A percentile compares a stretch with the other conserved stretches of the same genome.
Evolutionary conservation across 805 yeast genomes (phyloP).

Genomic region (Hyphopichia homilentoma): DNA sequence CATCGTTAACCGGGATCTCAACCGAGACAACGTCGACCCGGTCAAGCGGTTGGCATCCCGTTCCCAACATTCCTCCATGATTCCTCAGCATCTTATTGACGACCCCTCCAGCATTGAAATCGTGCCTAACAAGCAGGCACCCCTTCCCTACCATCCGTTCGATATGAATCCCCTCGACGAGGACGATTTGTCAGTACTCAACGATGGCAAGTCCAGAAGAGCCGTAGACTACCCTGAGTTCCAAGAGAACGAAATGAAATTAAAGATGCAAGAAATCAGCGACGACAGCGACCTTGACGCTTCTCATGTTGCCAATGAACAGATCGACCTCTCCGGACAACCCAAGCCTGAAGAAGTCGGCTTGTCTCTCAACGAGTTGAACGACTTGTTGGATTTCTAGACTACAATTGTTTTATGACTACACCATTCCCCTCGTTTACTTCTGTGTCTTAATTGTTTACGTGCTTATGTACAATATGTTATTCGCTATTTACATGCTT

Average conservation of each 20-base stretch:
- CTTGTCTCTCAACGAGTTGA: constrained; percentile 28
- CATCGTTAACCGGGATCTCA: constrained; percentile 7
- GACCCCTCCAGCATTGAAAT: constrained; percentile 46
- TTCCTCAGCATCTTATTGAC: constrained; percentile 17
- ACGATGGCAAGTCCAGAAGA: constrained; percentile 15
- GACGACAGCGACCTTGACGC: constrained; percentile 6
- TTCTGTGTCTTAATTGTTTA: neutral
- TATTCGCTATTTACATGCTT: constrained; percentile 1
- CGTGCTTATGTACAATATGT: neutral
- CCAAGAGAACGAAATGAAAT: constrained; percentile 6
- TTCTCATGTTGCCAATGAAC: constrained; percentile 10
- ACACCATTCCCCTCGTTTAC: too few relatives aligned
- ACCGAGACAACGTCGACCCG: constrained; percentile 24
- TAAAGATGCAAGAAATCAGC: constrained; percentile 11
- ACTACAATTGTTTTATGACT: too few relatives aligned
- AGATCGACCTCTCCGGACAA: constrained; percentile 7
- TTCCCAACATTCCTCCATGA: too few relatives aligned
- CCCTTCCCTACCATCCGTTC: constrained; percentile 42
- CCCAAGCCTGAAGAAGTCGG: constrained; percentile 20
- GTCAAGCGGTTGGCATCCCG: constrained; percentile 15
- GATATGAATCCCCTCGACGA: constrained; percentile 39
- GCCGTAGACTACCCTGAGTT: constrained; percentile 13
- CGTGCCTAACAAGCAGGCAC: constrained; percentile 37
- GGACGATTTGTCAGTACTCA: constrained; percentile 19
- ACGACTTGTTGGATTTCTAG: constrained; percentile 32